These are phyloP conservation scores for Brasenia schreberi DNA, from an alignment of 164 flowering plant species.

Conservation along the genomic window DNA sequence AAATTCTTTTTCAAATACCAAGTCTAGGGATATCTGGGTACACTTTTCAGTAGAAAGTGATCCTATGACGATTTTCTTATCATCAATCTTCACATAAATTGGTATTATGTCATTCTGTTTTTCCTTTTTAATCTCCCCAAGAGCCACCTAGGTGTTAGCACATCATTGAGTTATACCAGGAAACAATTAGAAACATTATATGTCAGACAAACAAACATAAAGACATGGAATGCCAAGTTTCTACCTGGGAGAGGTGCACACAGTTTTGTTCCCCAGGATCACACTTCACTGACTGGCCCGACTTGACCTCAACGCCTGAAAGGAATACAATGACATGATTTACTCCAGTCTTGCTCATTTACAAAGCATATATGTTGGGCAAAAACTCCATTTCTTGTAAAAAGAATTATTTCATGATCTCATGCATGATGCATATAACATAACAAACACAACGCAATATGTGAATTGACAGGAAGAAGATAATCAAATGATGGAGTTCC, in stretches of 20 bases:
- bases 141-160: constrained; percentile 31
- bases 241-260: constrained; percentile 55
- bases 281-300: constrained; percentile 36
- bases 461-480: too few species aligned
- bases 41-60: constrained; percentile 33
- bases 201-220: neutral
- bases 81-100: constrained; percentile 31
- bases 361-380: too few species aligned
- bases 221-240: neutral
- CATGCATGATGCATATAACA: too few species aligned
- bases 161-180: neutral
- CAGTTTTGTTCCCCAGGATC: constrained; percentile 10
- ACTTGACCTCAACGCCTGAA: constrained; percentile 59
- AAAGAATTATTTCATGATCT: too few species aligned
- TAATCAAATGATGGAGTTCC: too few species aligned
- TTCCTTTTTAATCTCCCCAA: constrained; percentile 56
- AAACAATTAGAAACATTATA: neutral
- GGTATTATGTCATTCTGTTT: constrained; percentile 28
- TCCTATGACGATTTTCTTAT: constrained; percentile 46
- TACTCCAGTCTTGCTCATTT: too few species aligned
- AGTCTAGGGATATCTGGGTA: constrained; percentile 42
- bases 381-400: too few species aligned
- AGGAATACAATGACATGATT: too few species aligned
- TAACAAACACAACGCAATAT: too few species aligned
- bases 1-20: constrained; percentile 66